phyloP scores from a whole-genome alignment of 352 stramenopile genomes.

The Phytophthora megakarya region DNA sequence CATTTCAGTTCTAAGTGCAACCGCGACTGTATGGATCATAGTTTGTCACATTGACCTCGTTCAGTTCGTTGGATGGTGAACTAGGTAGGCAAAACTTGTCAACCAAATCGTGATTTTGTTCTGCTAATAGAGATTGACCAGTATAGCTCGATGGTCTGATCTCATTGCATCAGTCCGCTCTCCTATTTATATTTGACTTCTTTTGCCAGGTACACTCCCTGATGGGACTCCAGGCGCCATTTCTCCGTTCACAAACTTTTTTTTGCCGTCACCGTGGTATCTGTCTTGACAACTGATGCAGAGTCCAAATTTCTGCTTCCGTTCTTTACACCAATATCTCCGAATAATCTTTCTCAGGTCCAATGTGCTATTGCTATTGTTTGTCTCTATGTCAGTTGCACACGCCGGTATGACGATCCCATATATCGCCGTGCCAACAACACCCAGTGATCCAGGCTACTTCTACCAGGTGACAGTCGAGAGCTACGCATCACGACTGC shows the following conservation, averaged over 20 bases:
- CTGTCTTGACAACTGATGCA: neutral
- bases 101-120: too few relatives aligned
- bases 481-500: slow-evolving; percentile 27
- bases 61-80: too few relatives aligned
- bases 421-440: slow-evolving; percentile 15
- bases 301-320: neutral
- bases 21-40: too few relatives aligned
- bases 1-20: too few relatives aligned
- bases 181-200: neutral
- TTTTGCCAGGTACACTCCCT: neutral
- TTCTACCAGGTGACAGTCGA: slow-evolving; percentile 33
- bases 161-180: neutral
- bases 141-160: neutral
- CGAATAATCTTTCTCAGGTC: neutral
- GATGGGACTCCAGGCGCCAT: too few relatives aligned
- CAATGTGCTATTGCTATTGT: neutral
- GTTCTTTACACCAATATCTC: neutral
- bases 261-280: neutral
- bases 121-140: too few relatives aligned
- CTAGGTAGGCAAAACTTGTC: too few relatives aligned
- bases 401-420: slow-evolving; percentile 15
- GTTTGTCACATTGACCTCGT: too few relatives aligned
- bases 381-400: neutral
- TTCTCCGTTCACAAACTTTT: neutral
- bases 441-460: slow-evolving; percentile 24